Percentiles rank a stretch among this genome's conserved stretches.
Conservation (phyloP, 108 stramenopile genomes). For the Epithemia pelagica region DNA sequence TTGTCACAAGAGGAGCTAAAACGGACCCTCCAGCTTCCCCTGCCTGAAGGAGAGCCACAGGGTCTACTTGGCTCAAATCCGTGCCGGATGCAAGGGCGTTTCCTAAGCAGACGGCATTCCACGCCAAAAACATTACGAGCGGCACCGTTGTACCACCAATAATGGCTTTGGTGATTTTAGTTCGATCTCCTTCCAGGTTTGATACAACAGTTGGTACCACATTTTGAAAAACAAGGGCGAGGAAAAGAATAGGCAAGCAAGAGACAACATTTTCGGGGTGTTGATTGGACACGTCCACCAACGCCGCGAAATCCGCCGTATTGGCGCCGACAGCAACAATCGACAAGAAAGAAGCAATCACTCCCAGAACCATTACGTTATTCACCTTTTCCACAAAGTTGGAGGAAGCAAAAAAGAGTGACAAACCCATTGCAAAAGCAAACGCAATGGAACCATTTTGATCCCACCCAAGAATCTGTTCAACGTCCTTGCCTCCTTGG, state of each 20-base stretch:
- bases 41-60: constrained; percentile 31
- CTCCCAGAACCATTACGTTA: constrained; percentile 48
- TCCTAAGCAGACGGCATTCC: constrained; percentile 80
- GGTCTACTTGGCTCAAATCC: constrained; percentile 19
- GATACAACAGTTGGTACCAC: constrained; percentile 79
- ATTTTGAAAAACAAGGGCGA: constrained; percentile 82
- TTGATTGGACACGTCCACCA: constrained; percentile 43
- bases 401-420: constrained; percentile 26
- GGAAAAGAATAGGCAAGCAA: constrained; percentile 73
- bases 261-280: constrained; percentile 58
- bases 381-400: constrained; percentile 40
- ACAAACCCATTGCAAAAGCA: constrained; percentile 26
- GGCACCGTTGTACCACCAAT: constrained; percentile 68
- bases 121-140: constrained; percentile 73
- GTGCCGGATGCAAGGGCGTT: constrained; percentile 28
- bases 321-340: constrained; percentile 45
- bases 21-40: constrained; percentile 16
- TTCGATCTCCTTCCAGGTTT: constrained; percentile 70
- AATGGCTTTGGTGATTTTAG: constrained; percentile 68
- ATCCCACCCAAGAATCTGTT: constrained; percentile 13
- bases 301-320: constrained; percentile 43
- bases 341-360: constrained; percentile 44
- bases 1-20: constrained; percentile 29
- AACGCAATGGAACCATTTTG: constrained; percentile 34
- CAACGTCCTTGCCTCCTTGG: constrained; percentile 66